A percentile compares a stretch with the other conserved stretches of the same genome.
Evolutionary conservation across 768 basidiomycete genomes (phyloP).

Genomic region (Flagelloscypha sp.): DNA sequence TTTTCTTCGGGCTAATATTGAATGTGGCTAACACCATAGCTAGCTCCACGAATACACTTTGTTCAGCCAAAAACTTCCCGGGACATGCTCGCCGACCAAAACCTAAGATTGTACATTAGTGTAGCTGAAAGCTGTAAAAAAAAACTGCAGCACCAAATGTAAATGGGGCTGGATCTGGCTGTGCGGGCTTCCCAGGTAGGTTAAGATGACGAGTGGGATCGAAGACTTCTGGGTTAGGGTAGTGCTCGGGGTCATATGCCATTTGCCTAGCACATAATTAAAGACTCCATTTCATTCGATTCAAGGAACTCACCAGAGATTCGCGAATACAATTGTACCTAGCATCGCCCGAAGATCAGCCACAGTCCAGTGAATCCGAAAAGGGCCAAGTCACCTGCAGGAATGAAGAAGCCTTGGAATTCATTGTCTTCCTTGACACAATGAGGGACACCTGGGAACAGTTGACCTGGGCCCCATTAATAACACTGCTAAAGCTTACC

Average conservation of each 20-base stretch:
- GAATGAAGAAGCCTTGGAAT: slow-evolving; percentile 23
- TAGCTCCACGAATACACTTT: slow-evolving; percentile 20
- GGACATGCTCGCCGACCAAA: slow-evolving; percentile 13
- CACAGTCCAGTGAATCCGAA: too few species aligned
- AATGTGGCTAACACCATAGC: slow-evolving; percentile 21
- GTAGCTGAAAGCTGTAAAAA: not conserved
- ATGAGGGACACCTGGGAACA: too few species aligned
- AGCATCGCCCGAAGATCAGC: too few species aligned
- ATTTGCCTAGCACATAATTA: too few species aligned
- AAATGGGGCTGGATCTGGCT: slow-evolving; percentile 14
- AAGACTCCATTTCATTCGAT: too few species aligned
- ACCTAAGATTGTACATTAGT: slow-evolving; percentile 6
- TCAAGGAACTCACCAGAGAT: too few species aligned
- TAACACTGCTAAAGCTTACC: too few species aligned
- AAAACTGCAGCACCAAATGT: slow-evolving; percentile 14
- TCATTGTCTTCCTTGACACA: slow-evolving; percentile 24
- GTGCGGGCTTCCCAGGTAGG: slow-evolving; percentile 10
- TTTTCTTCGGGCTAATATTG: too few species aligned
- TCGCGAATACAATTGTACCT: slow-evolving; percentile 25
- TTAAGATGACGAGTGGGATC: slow-evolving; percentile 22
- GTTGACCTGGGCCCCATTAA: too few species aligned
- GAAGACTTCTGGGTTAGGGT: slow-evolving; percentile 24
- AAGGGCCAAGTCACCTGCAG: too few species aligned
- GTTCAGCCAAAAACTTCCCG: slow-evolving; percentile 17
- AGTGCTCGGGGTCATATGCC: slow-evolving; percentile 21